Conservation (phyloP, 176 grass and related monocot genomes). For the Cenchrus fungigraminus region DNA sequence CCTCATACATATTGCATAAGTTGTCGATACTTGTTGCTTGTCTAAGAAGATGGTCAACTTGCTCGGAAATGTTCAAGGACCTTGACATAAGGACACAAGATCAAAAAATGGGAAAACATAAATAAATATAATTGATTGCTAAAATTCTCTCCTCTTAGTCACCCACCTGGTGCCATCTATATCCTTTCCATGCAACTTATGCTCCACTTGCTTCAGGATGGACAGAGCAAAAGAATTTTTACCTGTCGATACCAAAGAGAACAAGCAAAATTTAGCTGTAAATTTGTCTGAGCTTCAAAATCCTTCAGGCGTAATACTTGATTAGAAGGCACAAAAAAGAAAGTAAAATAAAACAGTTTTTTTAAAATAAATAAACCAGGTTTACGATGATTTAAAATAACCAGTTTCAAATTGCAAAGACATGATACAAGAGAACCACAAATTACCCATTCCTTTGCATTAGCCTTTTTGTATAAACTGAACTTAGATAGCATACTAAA, state of each 20-base stretch:
- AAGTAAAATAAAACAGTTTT: not conserved
- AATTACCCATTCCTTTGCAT: slow-evolving; percentile 12
- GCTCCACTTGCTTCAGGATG: slow-evolving; percentile 90
- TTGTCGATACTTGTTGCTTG: slow-evolving; percentile 93
- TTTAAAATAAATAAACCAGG: not conserved
- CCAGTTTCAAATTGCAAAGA: slow-evolving; percentile 27
- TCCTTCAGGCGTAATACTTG: slow-evolving; percentile 17
- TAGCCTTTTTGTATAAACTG: slow-evolving; percentile 22
- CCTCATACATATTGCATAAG: slow-evolving; percentile 99
- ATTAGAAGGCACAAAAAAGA: slow-evolving; percentile 23
- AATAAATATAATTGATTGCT: slow-evolving; percentile 23
- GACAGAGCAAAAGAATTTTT: slow-evolving; percentile 95
- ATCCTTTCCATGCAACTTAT: slow-evolving; percentile 83
- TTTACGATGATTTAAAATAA: slow-evolving; percentile 24
- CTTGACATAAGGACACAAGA: slow-evolving; percentile 50
- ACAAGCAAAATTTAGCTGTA: slow-evolving; percentile 39
- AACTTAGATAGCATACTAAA: slow-evolving; percentile 5
- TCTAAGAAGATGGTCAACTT: slow-evolving; percentile 91
- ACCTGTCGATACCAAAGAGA: slow-evolving; percentile 54
- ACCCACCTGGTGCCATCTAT: slow-evolving; percentile 76
- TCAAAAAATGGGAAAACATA: slow-evolving; percentile 41
- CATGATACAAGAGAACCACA: slow-evolving; percentile 18
- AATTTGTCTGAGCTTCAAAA: slow-evolving; percentile 34
- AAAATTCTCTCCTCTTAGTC: slow-evolving; percentile 33
- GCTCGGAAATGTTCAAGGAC: slow-evolving; percentile 75